These are phyloP conservation scores for Aspergillus amoenus DNA, from an alignment of 2,329 filamentous ascomycete genomes.

Conservation along the genomic window DNA sequence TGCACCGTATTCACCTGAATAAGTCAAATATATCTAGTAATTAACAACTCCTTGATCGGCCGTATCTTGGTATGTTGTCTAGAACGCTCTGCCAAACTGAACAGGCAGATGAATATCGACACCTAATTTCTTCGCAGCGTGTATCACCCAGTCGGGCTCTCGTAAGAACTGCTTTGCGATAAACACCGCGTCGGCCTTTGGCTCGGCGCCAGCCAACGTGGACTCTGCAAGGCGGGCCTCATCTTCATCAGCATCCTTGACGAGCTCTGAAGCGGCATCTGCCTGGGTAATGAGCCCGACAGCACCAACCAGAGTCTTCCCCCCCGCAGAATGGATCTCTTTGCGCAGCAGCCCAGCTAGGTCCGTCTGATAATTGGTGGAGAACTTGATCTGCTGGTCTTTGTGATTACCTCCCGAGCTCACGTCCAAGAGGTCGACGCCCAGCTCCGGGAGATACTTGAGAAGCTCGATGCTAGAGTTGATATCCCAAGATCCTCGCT, in stretches of 20 bases:
- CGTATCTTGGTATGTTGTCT: neutral
- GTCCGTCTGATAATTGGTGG: conserved; percentile 52
- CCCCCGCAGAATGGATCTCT: conserved; percentile 36
- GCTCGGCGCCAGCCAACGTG: conserved; percentile 27
- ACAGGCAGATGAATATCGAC: conserved; percentile 50
- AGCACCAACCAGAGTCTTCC: conserved; percentile 50
- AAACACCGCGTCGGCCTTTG: conserved; percentile 50
- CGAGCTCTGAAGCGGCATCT: conserved; percentile 50
- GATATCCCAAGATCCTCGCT: conserved; percentile 41
- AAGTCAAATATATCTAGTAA: neutral
- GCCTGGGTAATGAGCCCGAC: conserved; percentile 56
- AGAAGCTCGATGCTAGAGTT: conserved; percentile 40
- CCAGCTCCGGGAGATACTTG: conserved; percentile 41
- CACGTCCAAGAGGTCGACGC: conserved; percentile 48
- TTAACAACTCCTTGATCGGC: neutral
- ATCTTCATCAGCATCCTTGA: conserved; percentile 31
- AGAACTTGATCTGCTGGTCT: conserved; percentile 44
- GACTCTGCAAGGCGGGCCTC: conserved; percentile 20
- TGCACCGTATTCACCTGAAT: conserved; percentile 1
- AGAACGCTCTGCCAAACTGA: conserved; percentile 44
- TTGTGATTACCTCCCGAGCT: conserved; percentile 47
- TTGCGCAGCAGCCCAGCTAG: conserved; percentile 49
- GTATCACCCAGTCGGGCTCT: conserved; percentile 56
- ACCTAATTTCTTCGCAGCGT: conserved; percentile 49
- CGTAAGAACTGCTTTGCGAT: conserved; percentile 56